Conservation (phyloP, 768 basidiomycete genomes). For the Pleurotus sapidus region DNA sequence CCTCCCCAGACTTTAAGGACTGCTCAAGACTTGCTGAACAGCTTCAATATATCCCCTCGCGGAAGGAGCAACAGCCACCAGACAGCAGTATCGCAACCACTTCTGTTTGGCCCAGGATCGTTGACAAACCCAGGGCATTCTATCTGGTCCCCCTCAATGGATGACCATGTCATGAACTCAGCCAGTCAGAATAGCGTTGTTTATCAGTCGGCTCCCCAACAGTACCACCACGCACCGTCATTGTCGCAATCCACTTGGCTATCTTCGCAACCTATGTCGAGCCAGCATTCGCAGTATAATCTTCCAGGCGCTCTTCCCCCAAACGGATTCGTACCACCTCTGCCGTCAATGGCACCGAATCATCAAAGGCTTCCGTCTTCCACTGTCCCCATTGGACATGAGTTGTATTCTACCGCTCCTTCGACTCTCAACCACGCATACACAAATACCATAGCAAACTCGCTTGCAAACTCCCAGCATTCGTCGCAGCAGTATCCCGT, state of each 20-base stretch:
- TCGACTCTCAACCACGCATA: conserved; percentile 26
- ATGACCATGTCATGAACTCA: conserved; percentile 39
- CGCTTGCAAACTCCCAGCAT: conserved; percentile 17
- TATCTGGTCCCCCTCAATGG: conserved; percentile 65
- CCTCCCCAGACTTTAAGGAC: conserved; percentile 45
- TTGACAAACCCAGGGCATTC: conserved; percentile 44
- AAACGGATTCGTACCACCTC: conserved; percentile 16
- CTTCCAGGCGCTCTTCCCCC: conserved; percentile 16
- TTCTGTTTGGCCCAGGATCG: conserved; percentile 52
- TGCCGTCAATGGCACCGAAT: conserved; percentile 4
- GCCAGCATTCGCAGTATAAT: conserved; percentile 29
- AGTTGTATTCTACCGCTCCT: conserved; percentile 17
- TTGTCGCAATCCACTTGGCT: conserved; percentile 37
- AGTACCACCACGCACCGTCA: conserved; percentile 20
- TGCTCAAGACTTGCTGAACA: conserved; percentile 65
- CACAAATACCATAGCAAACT: conserved; percentile 20
- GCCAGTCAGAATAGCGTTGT: conserved; percentile 20
- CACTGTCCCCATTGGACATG: conserved; percentile 21
- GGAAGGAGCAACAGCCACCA: conserved; percentile 14
- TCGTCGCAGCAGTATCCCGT: conserved; percentile 14
- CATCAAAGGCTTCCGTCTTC: conserved; percentile 28
- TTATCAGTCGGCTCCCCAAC: conserved; percentile 27
- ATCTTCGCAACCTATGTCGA: conserved; percentile 23
- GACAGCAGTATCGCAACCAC: conserved; percentile 32
- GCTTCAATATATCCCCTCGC: conserved; percentile 39